Conservation (phyloP, 2,329 filamentous ascomycete genomes). For the Cephalotrichum gorgonifer region DNA sequence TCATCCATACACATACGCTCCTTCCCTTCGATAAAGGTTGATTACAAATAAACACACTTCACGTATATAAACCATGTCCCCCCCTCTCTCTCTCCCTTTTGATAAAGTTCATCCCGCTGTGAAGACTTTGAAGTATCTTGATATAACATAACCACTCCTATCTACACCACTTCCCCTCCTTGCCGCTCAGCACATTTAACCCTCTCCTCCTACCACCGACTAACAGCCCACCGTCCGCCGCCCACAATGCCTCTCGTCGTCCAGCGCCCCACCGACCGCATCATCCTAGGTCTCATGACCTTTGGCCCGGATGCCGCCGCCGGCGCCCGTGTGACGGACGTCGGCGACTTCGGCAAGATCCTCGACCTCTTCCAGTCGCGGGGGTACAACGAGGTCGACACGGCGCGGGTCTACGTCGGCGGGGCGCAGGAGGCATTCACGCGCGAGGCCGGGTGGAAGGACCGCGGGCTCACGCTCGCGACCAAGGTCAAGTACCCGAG, state of each 20-base stretch:
- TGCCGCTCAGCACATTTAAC: background rate
- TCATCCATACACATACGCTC: too few relatives aligned
- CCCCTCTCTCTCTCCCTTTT: too few relatives aligned
- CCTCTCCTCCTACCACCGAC: background rate
- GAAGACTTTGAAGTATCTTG: background rate
- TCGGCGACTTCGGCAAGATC: constrained; percentile 56
- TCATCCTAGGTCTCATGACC: constrained; percentile 82
- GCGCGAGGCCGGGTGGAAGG: constrained; percentile 63
- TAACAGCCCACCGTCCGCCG: background rate
- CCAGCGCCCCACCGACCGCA: constrained; percentile 43
- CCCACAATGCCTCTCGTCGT: constrained; percentile 35
- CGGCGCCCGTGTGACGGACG: constrained; percentile 62
- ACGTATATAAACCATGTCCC: background rate
- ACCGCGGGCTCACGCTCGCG: constrained; percentile 65
- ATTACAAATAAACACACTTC: background rate
- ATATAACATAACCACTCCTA: too few relatives aligned
- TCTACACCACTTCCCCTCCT: background rate
- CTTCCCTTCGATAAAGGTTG: too few relatives aligned
- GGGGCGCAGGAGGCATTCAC: constrained; percentile 73
- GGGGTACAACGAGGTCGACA: constrained; percentile 80
- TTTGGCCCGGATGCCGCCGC: constrained; percentile 54
- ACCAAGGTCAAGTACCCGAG: constrained; percentile 64
- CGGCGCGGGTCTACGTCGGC: constrained; percentile 63
- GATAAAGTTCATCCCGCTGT: background rate
- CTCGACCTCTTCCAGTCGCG: constrained; percentile 68